phyloP scores from a whole-genome alignment of 768 basidiomycete species.

The Holtermanniella nyarrowii region DNA sequence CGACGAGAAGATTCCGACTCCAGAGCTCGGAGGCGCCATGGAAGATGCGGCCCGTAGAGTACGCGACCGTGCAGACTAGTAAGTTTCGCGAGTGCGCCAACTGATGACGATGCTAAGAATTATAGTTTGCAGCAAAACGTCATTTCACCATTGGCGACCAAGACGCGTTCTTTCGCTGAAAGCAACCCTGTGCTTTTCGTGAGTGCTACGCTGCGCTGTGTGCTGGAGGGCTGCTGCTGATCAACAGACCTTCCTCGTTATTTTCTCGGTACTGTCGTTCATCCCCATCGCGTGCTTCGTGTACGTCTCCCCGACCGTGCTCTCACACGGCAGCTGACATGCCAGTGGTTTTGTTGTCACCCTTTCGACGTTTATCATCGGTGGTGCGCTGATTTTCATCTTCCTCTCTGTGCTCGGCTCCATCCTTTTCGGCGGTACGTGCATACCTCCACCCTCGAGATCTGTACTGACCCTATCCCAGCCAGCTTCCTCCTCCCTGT shows the following conservation, averaged over 20 bases:
- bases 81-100: not conserved
- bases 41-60: slow-evolving; percentile 26
- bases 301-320: slow-evolving; percentile 6
- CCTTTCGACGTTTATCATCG: slow-evolving; percentile 16
- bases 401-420: slow-evolving; percentile 12
- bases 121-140: slow-evolving; percentile 19
- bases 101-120: slow-evolving; percentile 2
- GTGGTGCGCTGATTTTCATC: slow-evolving; percentile 14
- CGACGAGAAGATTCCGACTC: not conserved
- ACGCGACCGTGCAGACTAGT: slow-evolving; percentile 23
- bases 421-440: slow-evolving; percentile 8
- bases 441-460: not conserved
- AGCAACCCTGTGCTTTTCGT: slow-evolving; percentile 26
- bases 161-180: slow-evolving; percentile 27
- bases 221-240: not conserved
- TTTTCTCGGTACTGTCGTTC: slow-evolving; percentile 19
- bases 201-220: not conserved
- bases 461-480: slow-evolving; percentile 2
- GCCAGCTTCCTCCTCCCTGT: slow-evolving; percentile 23
- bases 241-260: slow-evolving; percentile 24
- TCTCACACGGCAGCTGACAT: not conserved
- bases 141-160: slow-evolving; percentile 20
- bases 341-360: slow-evolving; percentile 20
- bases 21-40: slow-evolving; percentile 16
- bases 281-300: slow-evolving; percentile 22